Conservation (phyloP, 192 early-diverging fungal species). For the Phlyctochytrium bullatum region DNA sequence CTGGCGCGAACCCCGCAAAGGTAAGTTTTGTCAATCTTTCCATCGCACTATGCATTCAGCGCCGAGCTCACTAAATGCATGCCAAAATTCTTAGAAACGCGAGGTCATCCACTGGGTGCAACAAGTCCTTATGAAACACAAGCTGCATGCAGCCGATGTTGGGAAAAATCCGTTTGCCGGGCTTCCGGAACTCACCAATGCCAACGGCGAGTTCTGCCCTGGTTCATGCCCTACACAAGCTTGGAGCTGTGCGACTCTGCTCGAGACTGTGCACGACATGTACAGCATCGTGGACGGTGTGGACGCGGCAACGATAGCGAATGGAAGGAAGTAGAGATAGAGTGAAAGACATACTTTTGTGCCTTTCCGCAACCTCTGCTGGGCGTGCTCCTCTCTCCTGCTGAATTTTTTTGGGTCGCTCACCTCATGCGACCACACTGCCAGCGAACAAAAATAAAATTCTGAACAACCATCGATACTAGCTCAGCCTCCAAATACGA, state of each 20-base stretch:
- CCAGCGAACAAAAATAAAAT: too few species aligned
- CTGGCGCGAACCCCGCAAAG: slow-evolving; percentile 18
- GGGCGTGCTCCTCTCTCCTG: too few species aligned
- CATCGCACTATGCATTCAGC: background rate
- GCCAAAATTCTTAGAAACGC: slow-evolving; percentile 48
- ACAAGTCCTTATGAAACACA: slow-evolving; percentile 72
- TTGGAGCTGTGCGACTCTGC: slow-evolving; percentile 77
- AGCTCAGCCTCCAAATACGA: too few species aligned
- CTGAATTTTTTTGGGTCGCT: too few species aligned
- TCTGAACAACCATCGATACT: too few species aligned
- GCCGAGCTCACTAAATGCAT: slow-evolving; percentile 57
- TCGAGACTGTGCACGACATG: slow-evolving; percentile 60
- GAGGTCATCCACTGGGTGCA: slow-evolving; percentile 65
- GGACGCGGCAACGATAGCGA: too few species aligned
- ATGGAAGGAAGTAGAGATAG: too few species aligned
- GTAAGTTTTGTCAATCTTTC: slow-evolving; percentile 5
- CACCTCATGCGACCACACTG: too few species aligned
- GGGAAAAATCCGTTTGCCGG: slow-evolving; percentile 73
- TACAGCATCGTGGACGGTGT: too few species aligned
- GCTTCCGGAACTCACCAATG: slow-evolving; percentile 95
- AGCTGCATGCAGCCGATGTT: slow-evolving; percentile 64
- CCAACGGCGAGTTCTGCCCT: slow-evolving; percentile 72
- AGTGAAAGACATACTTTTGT: too few species aligned
- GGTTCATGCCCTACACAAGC: slow-evolving; percentile 93
- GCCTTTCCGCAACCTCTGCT: too few species aligned